A percentile compares a stretch with the other conserved stretches of the same genome.
Evolutionary conservation across 257 asterid genomes (phyloP).

Genomic region (Gentiana straminea): DNA sequence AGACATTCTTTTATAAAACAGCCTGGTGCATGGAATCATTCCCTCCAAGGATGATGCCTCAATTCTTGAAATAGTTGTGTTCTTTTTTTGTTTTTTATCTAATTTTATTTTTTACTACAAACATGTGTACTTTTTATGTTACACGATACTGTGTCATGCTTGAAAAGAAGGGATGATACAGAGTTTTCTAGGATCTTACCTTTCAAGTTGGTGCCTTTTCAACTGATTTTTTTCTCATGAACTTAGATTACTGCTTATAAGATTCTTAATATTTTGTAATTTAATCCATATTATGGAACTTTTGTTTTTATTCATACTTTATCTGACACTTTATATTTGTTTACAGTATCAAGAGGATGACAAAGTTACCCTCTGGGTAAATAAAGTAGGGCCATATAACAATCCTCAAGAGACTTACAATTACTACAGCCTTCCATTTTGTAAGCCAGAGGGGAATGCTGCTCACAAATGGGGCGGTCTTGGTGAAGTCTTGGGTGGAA

Average conservation of each 20-base stretch:
- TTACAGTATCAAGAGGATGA: constrained; percentile 73
- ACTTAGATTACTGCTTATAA: not conserved
- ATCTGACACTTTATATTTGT: constrained; percentile 18
- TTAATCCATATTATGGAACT: not conserved
- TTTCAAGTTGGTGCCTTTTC: not conserved
- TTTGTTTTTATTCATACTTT: not conserved
- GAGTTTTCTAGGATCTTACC: not conserved
- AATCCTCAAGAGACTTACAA: constrained; percentile 98
- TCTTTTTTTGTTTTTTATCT: no score
- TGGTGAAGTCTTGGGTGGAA: constrained; percentile 98
- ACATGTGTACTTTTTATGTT: not conserved
- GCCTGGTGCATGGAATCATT: no score
- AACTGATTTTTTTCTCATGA: not conserved
- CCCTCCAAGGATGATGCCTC: not conserved
- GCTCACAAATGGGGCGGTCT: constrained; percentile 99
- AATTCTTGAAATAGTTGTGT: not conserved
- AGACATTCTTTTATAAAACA: no score
- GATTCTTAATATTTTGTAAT: not conserved
- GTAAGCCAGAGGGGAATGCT: constrained; percentile 55
- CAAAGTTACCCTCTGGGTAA: constrained; percentile 80
- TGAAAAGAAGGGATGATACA: no score
- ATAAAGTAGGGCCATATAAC: constrained; percentile 94
- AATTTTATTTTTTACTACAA: not conserved
- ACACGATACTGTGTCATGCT: not conserved
- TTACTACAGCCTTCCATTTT: constrained; percentile 88